Conservation (phyloP, 148 eudicot species). For the Chenopodium berlandieri region DNA sequence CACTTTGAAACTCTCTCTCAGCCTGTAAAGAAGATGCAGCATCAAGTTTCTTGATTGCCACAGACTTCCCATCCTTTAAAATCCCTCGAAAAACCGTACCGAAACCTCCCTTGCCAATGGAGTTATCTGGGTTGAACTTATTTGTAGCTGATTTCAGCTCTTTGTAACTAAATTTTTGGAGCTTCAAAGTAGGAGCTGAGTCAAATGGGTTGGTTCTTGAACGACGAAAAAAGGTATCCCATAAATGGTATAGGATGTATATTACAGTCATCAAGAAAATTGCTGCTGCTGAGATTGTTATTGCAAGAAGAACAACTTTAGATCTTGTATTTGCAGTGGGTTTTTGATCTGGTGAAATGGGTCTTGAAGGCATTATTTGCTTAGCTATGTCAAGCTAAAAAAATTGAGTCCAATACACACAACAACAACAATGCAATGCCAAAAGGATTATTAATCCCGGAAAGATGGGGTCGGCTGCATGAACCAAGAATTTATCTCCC, state of each 20-base stretch:
- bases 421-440: no score
- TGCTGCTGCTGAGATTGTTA: constrained; percentile 49
- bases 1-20: constrained; percentile 85
- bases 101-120: constrained; percentile 91
- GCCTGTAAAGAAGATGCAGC: constrained; percentile 43
- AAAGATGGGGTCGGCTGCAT: no score
- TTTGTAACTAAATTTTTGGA: constrained; percentile 59
- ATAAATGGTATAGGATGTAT: constrained; percentile 62
- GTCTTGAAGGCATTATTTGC: constrained; percentile 74
- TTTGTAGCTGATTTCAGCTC: constrained; percentile 84
- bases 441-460: no score
- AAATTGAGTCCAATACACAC: background rate
- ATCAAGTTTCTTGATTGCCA: constrained; percentile 77
- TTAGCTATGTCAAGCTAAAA: background rate
- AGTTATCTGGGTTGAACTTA: constrained; percentile 48
- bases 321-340: constrained; percentile 34
- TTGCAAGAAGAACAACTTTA: constrained; percentile 41
- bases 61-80: constrained; percentile 70
- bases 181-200: constrained; percentile 47
- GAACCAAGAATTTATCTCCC: no score
- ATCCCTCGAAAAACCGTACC: constrained; percentile 82
- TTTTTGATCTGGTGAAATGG: constrained; percentile 38
- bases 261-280: constrained; percentile 48
- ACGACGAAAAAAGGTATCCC: constrained; percentile 56
- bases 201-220: constrained; percentile 85